Base-by-base conservation (phyloP, 2,329 filamentous ascomycete genomes). In the Phoma herbarum region DNA sequence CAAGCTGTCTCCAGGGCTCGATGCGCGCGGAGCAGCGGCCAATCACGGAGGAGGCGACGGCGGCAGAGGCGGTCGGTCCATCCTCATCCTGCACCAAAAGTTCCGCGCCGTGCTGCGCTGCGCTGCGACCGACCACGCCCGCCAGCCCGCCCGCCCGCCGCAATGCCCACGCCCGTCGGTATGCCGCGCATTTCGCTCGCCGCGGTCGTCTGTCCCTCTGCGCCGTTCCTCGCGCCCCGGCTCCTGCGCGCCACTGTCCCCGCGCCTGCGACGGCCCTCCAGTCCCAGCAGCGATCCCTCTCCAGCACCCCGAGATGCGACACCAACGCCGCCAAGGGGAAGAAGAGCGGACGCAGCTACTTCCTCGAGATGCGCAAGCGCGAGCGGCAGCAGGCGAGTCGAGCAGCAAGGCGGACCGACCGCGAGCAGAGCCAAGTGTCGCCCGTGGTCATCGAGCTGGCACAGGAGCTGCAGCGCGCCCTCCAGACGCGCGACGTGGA, bases 171-270 rank as follows among this genome's bases (percentile, higher is more conserved):
- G 16, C 33, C 33, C 7, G 33, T 18, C 33, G 16, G 18, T 22
- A 33, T 71, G 43, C 57, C 67, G 47, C 68, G 67, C 20, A 59
- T 61, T 3, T 67, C 73, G 18, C 68, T 76, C 20, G 70, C 74
- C 18, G 61, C 70, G 2, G 42, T 75, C 9, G 61, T 76, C 46
- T 76, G 73, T 46, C 75, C 75, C 1, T 74, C 69, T 23, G 66
- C 74, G 4, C 75, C 75, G 2, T 77, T 78, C 47, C 72, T 78
- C 31, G 69, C 67, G 4, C 75, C 75, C 14, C 69, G 70, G 20
- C 69, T 75, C 44, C 57, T 74, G 25, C 67, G 67, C 51, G 56
- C 62, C 4, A 46, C 60, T 7, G 49, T 63, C 8, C 59, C 66
- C 23, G 39, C 58, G 8, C 52, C 61, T 3, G 52, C 44, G 16